phyloP scores from a whole-genome alignment of 169 alveolate species.

The Plasmodium inui region DNA sequence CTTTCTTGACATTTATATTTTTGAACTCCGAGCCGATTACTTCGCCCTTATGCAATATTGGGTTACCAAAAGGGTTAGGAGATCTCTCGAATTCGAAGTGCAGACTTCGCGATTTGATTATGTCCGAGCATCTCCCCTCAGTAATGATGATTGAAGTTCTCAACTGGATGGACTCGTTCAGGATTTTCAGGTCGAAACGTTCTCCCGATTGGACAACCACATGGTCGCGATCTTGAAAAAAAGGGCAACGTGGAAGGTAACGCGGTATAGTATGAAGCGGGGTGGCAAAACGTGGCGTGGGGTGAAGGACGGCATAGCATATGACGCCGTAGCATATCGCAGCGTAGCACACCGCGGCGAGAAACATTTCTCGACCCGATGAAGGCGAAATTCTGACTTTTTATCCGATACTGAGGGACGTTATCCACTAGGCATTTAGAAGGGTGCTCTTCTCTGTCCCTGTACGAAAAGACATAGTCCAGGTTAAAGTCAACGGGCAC shows the following conservation, averaged over 20 bases:
- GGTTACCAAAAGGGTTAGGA: constrained; percentile 19
- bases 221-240: constrained; percentile 15
- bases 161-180: constrained; percentile 27
- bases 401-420: constrained; percentile 30
- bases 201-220: constrained; percentile 50
- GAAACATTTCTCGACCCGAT: background rate
- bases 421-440: constrained; percentile 51
- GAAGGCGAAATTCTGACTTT: constrained; percentile 4
- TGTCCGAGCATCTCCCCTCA: constrained; percentile 17
- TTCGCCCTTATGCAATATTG: constrained; percentile 61
- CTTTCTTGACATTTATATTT: constrained; percentile 35
- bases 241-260: background rate
- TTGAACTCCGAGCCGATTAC: constrained; percentile 47
- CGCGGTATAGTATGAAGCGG: background rate
- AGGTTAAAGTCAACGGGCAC: constrained; percentile 48
- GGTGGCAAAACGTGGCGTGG: background rate
- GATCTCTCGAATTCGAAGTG: constrained; percentile 15
- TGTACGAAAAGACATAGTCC: constrained; percentile 13
- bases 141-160: constrained; percentile 50
- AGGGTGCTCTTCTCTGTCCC: background rate
- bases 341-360: too few relatives aligned
- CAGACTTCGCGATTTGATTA: constrained; percentile 8
- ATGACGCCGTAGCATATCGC: background rate
- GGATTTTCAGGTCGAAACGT: constrained; percentile 18
- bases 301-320: background rate